A percentile compares a stretch with the other conserved stretches of the same genome.
These are phyloP conservation scores for Pythium aristosporum DNA, from an alignment of 352 stramenopile species.

Conservation along the genomic window DNA sequence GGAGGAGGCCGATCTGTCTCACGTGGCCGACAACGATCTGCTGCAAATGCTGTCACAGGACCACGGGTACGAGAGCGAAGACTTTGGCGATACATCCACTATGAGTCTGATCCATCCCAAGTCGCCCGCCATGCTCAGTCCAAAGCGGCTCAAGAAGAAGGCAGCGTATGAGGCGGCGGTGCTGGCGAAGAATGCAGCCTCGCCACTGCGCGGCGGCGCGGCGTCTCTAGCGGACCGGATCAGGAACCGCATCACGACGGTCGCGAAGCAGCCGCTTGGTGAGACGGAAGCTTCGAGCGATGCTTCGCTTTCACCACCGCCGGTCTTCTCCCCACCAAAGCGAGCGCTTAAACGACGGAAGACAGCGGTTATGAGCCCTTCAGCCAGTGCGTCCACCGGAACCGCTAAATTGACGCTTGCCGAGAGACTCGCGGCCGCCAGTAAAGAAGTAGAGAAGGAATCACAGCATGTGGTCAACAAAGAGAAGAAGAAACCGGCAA, in stretches of 20 bases:
- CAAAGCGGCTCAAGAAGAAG: slow-evolving; percentile 15
- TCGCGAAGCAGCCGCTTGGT: slow-evolving; percentile 11
- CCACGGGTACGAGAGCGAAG: slow-evolving; percentile 56
- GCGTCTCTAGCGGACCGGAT: slow-evolving; percentile 12
- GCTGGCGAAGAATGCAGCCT: slow-evolving; percentile 5
- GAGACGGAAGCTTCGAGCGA: slow-evolving; percentile 4
- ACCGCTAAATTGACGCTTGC: neutral
- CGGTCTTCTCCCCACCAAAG: slow-evolving; percentile 2
- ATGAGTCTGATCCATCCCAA: slow-evolving; percentile 56
- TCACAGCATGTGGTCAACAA: neutral
- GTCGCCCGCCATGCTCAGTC: slow-evolving; percentile 22
- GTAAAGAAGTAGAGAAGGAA: neutral
- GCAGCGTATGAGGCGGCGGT: neutral
- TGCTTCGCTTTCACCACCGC: slow-evolving; percentile 5
- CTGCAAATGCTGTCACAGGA: slow-evolving; percentile 57
- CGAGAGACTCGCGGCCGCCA: neutral
- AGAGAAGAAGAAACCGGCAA: neutral
- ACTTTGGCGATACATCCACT: slow-evolving; percentile 44
- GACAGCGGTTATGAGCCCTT: slow-evolving; percentile 4
- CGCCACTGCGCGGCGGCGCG: slow-evolving; percentile 7
- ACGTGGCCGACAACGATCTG: slow-evolving; percentile 44
- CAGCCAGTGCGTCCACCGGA: neutral
- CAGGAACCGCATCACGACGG: slow-evolving; percentile 12
- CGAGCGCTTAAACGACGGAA: slow-evolving; percentile 27
- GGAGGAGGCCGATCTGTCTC: slow-evolving; percentile 5